Evolutionary conservation across 768 basidiomycete genomes (phyloP).

Genomic region (Suillus occidentalis): DNA sequence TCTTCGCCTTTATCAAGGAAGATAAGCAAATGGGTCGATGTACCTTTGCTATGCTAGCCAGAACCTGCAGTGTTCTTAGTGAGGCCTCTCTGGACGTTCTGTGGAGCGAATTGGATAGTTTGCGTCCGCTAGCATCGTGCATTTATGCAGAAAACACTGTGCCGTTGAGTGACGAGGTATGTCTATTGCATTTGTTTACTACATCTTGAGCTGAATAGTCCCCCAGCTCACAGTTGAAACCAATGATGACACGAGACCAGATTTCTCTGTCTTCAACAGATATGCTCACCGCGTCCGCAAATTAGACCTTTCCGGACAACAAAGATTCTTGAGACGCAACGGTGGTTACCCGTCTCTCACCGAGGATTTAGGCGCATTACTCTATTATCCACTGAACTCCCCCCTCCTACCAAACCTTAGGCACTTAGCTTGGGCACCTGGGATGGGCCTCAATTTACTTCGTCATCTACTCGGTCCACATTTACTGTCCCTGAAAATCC

Average conservation of each 20-base stretch:
- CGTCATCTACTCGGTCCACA: constrained; percentile 5
- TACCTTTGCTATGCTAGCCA: constrained; percentile 1
- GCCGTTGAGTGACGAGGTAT: not conserved
- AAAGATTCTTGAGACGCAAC: not conserved
- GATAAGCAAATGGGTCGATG: not conserved
- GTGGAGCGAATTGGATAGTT: constrained; percentile 4
- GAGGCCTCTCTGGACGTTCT: not conserved
- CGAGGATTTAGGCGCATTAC: constrained; percentile 1
- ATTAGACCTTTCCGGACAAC: constrained; percentile 1
- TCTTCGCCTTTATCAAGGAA: not conserved
- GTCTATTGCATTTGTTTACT: not conserved
- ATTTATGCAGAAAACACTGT: not conserved
- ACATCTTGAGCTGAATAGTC: not conserved
- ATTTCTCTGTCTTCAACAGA: not conserved
- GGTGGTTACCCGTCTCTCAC: not conserved
- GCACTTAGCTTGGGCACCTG: constrained; percentile 5
- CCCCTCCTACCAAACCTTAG: not conserved
- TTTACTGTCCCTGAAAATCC: constrained; percentile 1
- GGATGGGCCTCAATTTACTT: not conserved
- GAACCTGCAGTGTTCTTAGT: not conserved
- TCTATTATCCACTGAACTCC: constrained; percentile 1
- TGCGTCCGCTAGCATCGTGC: constrained; percentile 2
- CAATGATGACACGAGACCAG: not conserved
- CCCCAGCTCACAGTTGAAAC: not conserved
- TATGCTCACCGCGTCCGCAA: constrained; percentile 3